Percentiles rank a stretch among this genome's conserved stretches.
Evolutionary conservation across 1,139 yeast species (phyloP).

Genomic region (Maudiozyma humilis): DNA sequence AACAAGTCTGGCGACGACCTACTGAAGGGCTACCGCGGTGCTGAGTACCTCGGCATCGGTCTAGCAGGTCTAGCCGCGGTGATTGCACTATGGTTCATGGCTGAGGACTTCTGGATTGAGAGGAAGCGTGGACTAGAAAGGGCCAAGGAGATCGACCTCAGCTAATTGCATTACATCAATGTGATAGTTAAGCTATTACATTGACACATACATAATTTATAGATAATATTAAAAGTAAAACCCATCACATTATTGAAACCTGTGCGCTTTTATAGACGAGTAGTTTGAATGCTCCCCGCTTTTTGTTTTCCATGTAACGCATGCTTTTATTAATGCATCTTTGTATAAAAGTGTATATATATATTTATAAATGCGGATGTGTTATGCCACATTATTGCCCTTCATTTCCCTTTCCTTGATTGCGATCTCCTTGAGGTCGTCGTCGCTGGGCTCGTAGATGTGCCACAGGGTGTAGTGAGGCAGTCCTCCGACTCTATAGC

Average conservation of each 20-base stretch:
- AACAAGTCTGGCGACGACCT: constrained; percentile 23
- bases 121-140: constrained; percentile 5
- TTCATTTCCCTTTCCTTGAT: constrained; percentile 56
- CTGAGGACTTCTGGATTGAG: constrained; percentile 12
- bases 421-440: constrained; percentile 70
- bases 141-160: not conserved
- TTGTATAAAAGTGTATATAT: no score
- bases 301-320: no score
- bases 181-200: no score
- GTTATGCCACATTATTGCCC: no score
- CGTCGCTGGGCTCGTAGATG: constrained; percentile 84
- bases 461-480: constrained; percentile 91
- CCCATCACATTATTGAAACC: not conserved
- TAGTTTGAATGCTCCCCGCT: no score
- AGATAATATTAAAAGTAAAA: not conserved
- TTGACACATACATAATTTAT: not conserved
- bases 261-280: no score
- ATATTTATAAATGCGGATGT: no score
- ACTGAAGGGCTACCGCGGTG: constrained; percentile 39
- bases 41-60: constrained; percentile 34
- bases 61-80: constrained; percentile 20
- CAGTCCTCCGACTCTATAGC: constrained; percentile 72
- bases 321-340: no score
- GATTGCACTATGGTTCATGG: constrained; percentile 11
- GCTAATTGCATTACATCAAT: not conserved